Evolutionary conservation across 2,329 filamentous ascomycete genomes (phyloP).

Genomic region (Arthrobotrys musiformis): DNA sequence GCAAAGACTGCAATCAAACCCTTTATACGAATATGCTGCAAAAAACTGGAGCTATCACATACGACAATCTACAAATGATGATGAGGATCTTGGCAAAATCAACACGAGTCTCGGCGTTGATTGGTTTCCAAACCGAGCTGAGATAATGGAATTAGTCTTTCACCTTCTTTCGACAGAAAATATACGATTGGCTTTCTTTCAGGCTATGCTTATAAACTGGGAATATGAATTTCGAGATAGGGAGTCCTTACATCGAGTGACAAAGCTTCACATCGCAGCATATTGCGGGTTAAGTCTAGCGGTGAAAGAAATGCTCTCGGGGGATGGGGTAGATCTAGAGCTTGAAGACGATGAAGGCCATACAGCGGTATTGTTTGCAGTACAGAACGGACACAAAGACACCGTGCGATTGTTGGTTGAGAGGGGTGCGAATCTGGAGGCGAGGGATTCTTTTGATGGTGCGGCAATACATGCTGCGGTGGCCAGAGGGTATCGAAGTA

Average conservation of each 20-base stretch:
- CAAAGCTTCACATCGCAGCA: constrained; percentile 1
- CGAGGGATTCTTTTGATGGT: neutral
- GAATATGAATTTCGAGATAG: too few relatives aligned
- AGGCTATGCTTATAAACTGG: neutral
- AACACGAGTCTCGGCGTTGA: neutral
- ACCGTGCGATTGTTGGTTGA: neutral
- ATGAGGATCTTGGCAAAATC: neutral
- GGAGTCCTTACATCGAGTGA: too few relatives aligned
- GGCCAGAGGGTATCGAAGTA: too few relatives aligned
- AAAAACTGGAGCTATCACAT: constrained; percentile 17
- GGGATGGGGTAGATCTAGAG: neutral
- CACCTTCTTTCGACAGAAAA: neutral
- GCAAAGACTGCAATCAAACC: neutral
- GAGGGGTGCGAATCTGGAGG: neutral
- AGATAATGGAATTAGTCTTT: neutral
- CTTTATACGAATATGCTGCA: constrained; percentile 13
- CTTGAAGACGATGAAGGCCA: neutral
- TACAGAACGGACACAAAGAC: neutral
- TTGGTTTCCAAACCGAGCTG: neutral
- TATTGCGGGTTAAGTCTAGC: constrained; percentile 6
- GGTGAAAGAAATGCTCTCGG: neutral
- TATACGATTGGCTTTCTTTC: neutral
- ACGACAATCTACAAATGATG: neutral
- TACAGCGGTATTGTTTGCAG: neutral
- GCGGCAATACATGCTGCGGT: neutral